Percentiles rank a stretch among this genome's conserved stretches.
phyloP scores from a whole-genome alignment of 73 alveolate genomes.

The Chromera velia region DNA sequence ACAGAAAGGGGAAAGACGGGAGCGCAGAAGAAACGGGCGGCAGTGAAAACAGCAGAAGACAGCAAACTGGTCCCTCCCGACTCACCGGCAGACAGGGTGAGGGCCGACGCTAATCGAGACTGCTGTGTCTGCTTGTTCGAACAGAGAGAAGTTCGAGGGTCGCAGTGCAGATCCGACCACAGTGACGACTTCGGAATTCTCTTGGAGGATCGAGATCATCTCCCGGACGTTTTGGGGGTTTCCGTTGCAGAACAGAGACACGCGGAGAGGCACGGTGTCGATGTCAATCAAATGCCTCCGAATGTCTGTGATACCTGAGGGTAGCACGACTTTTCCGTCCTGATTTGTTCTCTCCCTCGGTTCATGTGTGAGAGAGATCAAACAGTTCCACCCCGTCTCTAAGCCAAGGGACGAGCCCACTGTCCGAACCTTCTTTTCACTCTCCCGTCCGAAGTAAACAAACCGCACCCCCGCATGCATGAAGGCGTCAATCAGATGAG shows the following conservation, averaged over 20 bases:
- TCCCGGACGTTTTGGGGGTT: slow-evolving; percentile 28
- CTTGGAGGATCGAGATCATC: slow-evolving; percentile 54
- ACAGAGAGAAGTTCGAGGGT: slow-evolving; percentile 39
- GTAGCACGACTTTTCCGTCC: slow-evolving; percentile 51
- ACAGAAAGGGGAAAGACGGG: too few species aligned
- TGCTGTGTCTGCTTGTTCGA: slow-evolving; percentile 43
- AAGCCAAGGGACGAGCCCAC: slow-evolving; percentile 49
- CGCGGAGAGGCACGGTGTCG: slow-evolving; percentile 52
- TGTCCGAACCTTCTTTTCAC: slow-evolving; percentile 42
- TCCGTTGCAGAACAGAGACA: slow-evolving; percentile 54
- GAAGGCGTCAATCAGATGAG: slow-evolving; percentile 16
- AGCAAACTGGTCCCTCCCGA: too few species aligned
- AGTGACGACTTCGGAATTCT: slow-evolving; percentile 53
- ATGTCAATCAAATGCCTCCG: slow-evolving; percentile 43
- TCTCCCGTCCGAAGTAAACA: slow-evolving; percentile 48
- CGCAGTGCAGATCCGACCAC: slow-evolving; percentile 51
- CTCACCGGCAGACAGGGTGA: slow-evolving; percentile 23
- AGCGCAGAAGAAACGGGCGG: too few species aligned
- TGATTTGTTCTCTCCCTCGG: slow-evolving; percentile 23
- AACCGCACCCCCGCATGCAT: slow-evolving; percentile 53
- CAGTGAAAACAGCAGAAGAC: too few species aligned
- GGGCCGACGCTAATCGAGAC: slow-evolving; percentile 49
- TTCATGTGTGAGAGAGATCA: slow-evolving; percentile 45
- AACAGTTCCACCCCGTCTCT: slow-evolving; percentile 52
- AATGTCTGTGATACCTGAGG: slow-evolving; percentile 50